phyloP scores from a whole-genome alignment of 148 eudicot genomes.

The Heliosperma pusillum region DNA sequence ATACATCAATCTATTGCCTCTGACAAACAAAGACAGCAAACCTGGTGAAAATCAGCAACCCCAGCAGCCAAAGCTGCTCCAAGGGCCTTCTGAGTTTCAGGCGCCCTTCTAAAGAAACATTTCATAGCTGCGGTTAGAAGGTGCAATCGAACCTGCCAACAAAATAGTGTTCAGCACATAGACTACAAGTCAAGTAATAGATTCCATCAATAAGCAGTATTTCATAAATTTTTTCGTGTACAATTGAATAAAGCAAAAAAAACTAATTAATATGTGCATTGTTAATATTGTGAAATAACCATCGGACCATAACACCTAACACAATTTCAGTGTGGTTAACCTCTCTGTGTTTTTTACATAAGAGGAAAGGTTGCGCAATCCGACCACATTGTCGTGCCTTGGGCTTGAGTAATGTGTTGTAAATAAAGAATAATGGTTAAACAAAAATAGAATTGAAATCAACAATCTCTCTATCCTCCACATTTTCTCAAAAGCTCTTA shows the following conservation, averaged over 20 bases:
- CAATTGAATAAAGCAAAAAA: not conserved
- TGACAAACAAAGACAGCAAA: slow-evolving; percentile 24
- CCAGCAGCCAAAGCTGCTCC: slow-evolving; percentile 97
- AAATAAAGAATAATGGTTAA: not conserved
- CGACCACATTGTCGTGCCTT: not conserved
- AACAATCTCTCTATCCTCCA: not conserved
- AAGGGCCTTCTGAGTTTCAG: slow-evolving; percentile 89
- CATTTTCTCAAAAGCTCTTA: not conserved
- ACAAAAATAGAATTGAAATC: not conserved
- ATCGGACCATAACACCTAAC: not conserved
- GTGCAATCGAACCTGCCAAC: slow-evolving; percentile 84
- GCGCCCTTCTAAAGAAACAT: slow-evolving; percentile 94
- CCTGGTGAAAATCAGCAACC: slow-evolving; percentile 96
- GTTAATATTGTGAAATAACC: not conserved
- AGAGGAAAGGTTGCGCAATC: not conserved
- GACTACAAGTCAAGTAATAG: not conserved
- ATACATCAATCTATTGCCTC: not conserved
- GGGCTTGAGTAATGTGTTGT: not conserved
- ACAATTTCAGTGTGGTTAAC: not conserved
- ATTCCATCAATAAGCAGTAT: not conserved
- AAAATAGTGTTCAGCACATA: slow-evolving; percentile 10
- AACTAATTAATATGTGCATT: not conserved
- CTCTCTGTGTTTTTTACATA: too few relatives aligned
- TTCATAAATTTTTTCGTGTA: not conserved
- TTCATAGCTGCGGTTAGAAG: slow-evolving; percentile 93